Conservation (phyloP, 345 rosid genomes). For the Citrus medica region DNA sequence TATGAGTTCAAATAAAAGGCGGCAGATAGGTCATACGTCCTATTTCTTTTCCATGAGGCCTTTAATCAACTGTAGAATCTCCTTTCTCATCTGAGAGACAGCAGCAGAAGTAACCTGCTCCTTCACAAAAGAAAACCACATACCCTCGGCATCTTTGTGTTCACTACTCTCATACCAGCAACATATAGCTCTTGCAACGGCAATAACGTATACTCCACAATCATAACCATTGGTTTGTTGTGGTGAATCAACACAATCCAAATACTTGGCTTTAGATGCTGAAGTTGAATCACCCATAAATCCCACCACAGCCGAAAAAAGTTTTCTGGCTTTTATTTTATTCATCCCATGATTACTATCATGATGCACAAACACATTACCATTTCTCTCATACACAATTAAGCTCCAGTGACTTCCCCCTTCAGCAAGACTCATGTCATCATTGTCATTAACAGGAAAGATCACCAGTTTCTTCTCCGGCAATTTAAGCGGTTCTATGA, state of each 20-base stretch:
- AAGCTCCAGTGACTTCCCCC: conserved; percentile 93
- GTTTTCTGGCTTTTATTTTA: conserved; percentile 32
- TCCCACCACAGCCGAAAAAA: conserved; percentile 39
- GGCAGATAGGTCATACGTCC: neutral
- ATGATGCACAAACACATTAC: conserved; percentile 67
- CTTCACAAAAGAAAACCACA: conserved; percentile 67
- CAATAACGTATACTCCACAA: conserved; percentile 66
- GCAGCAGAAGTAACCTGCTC: conserved; percentile 49
- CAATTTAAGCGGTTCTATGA: conserved; percentile 53
- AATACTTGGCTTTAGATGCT: conserved; percentile 29
- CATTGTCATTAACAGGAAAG: conserved; percentile 71
- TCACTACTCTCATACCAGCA: conserved; percentile 41
- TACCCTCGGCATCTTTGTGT: conserved; percentile 20
- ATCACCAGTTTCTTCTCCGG: conserved; percentile 49
- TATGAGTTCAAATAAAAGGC: neutral
- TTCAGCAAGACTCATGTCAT: conserved; percentile 56
- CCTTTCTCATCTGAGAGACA: conserved; percentile 47
- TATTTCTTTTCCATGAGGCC: conserved; percentile 37
- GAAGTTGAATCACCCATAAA: conserved; percentile 29
- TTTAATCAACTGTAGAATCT: conserved; percentile 52
- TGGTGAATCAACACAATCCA: conserved; percentile 49
- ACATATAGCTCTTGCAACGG: conserved; percentile 54
- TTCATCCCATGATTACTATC: conserved; percentile 57
- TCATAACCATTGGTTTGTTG: conserved; percentile 70
- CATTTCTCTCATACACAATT: conserved; percentile 51